Conservation (phyloP, 2,329 filamentous ascomycete genomes). For the Myriosclerotinia duriaeana region DNA sequence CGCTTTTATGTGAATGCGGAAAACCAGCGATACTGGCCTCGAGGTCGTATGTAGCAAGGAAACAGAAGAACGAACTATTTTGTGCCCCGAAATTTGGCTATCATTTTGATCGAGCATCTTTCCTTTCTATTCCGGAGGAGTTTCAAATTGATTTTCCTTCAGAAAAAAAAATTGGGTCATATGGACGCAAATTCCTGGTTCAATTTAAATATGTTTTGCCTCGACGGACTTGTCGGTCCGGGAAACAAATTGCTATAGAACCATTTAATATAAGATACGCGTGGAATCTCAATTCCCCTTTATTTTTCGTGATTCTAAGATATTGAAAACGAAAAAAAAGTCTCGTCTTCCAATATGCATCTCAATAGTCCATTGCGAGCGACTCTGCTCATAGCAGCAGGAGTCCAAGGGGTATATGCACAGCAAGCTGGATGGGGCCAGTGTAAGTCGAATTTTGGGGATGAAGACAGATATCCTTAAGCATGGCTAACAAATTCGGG, state of each 20-base stretch:
- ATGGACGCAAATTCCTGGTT: neutral
- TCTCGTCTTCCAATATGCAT: neutral
- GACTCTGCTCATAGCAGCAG: slow-evolving; percentile 17
- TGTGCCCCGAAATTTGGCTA: neutral
- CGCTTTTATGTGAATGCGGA: neutral
- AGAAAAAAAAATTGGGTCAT: neutral
- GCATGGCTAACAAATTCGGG: neutral
- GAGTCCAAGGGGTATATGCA: slow-evolving; percentile 23
- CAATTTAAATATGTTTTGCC: slow-evolving; percentile 14
- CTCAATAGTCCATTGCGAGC: neutral
- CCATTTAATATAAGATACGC: slow-evolving; percentile 32
- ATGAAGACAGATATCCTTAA: neutral
- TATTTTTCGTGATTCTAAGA: neutral
- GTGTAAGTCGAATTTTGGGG: neutral
- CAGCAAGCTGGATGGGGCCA: slow-evolving; percentile 32
- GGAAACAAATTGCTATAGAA: slow-evolving; percentile 32
- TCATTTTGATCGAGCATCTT: too few relatives aligned
- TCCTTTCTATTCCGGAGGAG: neutral
- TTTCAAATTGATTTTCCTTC: neutral
- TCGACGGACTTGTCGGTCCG: slow-evolving; percentile 18
- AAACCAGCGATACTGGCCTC: neutral
- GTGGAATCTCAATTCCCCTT: neutral
- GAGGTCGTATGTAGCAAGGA: neutral
- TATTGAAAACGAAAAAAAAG: neutral
- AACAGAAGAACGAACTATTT: neutral